Conservation (phyloP, 306 rosid species). For the Gynostemma pentaphyllum region DNA sequence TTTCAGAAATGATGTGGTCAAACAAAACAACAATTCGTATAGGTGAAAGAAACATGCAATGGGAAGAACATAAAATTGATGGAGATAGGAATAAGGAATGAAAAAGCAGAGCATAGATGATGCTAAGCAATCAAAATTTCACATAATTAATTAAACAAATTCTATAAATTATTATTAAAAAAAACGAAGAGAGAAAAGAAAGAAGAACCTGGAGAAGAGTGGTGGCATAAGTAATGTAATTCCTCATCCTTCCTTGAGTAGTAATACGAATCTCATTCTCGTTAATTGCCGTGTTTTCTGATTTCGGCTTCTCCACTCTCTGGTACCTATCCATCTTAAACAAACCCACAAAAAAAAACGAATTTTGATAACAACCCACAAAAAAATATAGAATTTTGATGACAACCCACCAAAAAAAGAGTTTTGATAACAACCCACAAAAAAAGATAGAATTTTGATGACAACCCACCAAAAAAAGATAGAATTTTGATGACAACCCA, state of each 20-base stretch:
- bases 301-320: constrained; percentile 80
- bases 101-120: too few species aligned
- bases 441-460: background rate
- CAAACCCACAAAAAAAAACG: background rate
- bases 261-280: constrained; percentile 94
- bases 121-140: background rate
- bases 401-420: background rate
- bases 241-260: constrained; percentile 79
- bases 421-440: background rate
- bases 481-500: background rate
- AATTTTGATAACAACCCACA: background rate
- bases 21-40: background rate
- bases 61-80: background rate
- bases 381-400: background rate
- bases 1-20: background rate
- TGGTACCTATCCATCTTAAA: constrained; percentile 69
- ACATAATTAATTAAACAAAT: background rate
- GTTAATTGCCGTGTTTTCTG: constrained; percentile 39
- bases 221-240: constrained; percentile 77
- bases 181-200: background rate
- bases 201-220: constrained; percentile 59
- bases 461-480: background rate
- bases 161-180: background rate
- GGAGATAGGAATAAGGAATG: background rate
- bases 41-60: background rate